Percentiles rank a stretch among this genome's conserved stretches.
Conservation (phyloP, 1,139 yeast species). For the Saccharomycopsis hybrid region DNA sequence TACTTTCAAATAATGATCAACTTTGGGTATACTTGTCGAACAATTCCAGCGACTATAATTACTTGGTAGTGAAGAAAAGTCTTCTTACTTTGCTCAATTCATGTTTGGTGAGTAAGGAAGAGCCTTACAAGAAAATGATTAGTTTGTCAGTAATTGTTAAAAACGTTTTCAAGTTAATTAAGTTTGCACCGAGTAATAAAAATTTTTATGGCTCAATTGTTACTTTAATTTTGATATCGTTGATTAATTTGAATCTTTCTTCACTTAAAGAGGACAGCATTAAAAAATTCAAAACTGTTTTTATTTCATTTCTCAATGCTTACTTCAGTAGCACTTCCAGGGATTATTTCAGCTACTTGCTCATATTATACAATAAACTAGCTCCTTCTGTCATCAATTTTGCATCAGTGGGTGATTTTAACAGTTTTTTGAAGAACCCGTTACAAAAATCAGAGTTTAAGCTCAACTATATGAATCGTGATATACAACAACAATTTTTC, state of each 20-base stretch:
- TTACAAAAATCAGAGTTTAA: not conserved
- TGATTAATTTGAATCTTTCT: constrained; percentile 11
- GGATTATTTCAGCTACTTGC: not conserved
- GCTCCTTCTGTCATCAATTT: not conserved
- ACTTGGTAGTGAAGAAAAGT: constrained; percentile 7
- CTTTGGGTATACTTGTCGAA: constrained; percentile 7
- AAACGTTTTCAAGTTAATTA: constrained; percentile 14
- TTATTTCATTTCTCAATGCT: constrained; percentile 1
- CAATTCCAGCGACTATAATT: constrained; percentile 7
- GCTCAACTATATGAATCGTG: not conserved
- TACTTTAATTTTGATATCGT: not conserved
- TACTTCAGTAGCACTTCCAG: not conserved
- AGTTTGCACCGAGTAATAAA: constrained; percentile 9
- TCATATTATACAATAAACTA: constrained; percentile 1
- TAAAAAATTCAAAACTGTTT: constrained; percentile 12
- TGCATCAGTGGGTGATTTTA: constrained; percentile 5
- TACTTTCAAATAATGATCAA: constrained; percentile 1
- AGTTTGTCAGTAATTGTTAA: constrained; percentile 10
- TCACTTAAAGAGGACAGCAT: constrained; percentile 8
- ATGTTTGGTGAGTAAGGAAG: constrained; percentile 3
- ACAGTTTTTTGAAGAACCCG: constrained; percentile 4
- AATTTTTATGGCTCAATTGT: constrained; percentile 4
- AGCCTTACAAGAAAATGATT: constrained; percentile 1
- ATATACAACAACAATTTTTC: not conserved
- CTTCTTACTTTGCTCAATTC: constrained; percentile 3